phyloP scores from a whole-genome alignment of 345 rosid species.

The Rhizophora mangle region DNA sequence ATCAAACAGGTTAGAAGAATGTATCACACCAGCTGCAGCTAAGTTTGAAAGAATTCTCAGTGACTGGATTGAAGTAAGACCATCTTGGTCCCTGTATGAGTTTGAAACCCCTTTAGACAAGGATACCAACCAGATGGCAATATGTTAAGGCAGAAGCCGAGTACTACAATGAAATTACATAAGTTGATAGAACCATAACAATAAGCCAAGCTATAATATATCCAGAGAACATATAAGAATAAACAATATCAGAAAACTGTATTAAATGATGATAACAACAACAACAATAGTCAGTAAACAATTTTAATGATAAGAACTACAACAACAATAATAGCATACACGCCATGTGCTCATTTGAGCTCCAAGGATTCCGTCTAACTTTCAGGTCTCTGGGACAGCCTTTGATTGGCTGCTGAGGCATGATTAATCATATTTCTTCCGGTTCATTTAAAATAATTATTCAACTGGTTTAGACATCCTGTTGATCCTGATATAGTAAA shows the following conservation, averaged over 20 bases:
- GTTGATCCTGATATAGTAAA: no score
- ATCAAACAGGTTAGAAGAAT: slow-evolving; percentile 49
- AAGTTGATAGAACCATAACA: no score
- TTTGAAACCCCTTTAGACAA: slow-evolving; percentile 13
- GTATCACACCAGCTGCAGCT: slow-evolving; percentile 67
- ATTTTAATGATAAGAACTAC: not conserved
- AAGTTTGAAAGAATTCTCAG: slow-evolving; percentile 80
- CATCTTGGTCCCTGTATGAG: slow-evolving; percentile 64
- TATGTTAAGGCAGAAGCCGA: not conserved
- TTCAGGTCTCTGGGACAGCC: not conserved
- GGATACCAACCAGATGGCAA: not conserved
- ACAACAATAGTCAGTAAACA: not conserved
- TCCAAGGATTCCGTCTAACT: not conserved
- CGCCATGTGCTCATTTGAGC: not conserved
- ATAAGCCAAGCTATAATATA: no score
- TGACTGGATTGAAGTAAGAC: slow-evolving; percentile 64
- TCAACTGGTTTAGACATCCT: no score
- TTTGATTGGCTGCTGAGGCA: not conserved
- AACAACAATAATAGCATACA: not conserved
- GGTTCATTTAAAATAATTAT: no score
- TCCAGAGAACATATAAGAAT: no score
- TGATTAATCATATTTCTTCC: no score
- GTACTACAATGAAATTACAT: not conserved
- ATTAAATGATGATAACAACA: no score
- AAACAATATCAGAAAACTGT: no score